These are phyloP conservation scores for Exophiala spinifera DNA, from an alignment of 2,329 filamentous ascomycete species.

Conservation along the genomic window DNA sequence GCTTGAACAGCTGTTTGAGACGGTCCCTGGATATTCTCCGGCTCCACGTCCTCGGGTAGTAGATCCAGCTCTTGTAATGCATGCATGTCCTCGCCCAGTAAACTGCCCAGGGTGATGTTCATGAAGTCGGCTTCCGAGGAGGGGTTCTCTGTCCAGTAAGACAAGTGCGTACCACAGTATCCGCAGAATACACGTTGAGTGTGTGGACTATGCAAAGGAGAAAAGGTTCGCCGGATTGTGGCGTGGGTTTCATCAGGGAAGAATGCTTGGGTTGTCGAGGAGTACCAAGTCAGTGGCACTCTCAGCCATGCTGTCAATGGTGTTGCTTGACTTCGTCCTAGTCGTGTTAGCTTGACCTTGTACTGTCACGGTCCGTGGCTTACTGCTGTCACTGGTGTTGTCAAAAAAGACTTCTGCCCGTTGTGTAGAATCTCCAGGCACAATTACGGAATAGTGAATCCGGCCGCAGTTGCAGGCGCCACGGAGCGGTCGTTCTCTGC, in stretches of 20 bases:
- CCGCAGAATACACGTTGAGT: constrained; percentile 81
- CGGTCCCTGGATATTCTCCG: constrained; percentile 28
- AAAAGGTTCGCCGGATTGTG: constrained; percentile 66
- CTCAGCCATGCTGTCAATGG: constrained; percentile 78
- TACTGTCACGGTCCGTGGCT: constrained; percentile 37
- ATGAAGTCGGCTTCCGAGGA: constrained; percentile 72
- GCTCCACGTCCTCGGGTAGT: constrained; percentile 53
- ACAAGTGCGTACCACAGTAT: constrained; percentile 82
- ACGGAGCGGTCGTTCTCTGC: constrained; percentile 47
- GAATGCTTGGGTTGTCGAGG: constrained; percentile 69
- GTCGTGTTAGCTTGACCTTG: not conserved
- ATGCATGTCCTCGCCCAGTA: constrained; percentile 67
- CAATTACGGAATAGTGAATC: constrained; percentile 72
- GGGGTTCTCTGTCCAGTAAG: constrained; percentile 76
- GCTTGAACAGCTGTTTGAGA: constrained; percentile 1
- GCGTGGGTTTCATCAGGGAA: constrained; percentile 72
- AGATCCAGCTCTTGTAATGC: constrained; percentile 71
- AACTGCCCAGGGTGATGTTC: constrained; percentile 74
- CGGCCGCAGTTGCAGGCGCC: constrained; percentile 83
- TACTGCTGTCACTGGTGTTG: constrained; percentile 67
- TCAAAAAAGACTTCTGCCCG: constrained; percentile 72
- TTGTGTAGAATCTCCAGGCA: constrained; percentile 59
- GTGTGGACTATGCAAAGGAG: constrained; percentile 55
- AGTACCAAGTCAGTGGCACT: constrained; percentile 77
- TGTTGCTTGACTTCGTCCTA: constrained; percentile 64